These are phyloP conservation scores for Diplodia intermedia DNA, from an alignment of 2,329 filamentous ascomycete genomes.

Conservation along the genomic window DNA sequence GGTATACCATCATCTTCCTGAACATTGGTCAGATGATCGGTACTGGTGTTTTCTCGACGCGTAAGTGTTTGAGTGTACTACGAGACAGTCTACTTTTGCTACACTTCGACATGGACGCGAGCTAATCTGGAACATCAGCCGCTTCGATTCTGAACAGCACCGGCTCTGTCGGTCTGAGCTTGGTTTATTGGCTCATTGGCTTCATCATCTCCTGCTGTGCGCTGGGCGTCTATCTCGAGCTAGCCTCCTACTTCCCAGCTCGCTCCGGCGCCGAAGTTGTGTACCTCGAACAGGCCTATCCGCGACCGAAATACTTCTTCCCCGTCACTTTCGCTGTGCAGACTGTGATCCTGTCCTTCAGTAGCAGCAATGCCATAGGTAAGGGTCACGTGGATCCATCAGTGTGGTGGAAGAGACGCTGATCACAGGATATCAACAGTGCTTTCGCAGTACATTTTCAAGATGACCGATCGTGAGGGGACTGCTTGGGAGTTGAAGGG, in stretches of 20 bases:
- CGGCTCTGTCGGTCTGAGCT: conserved; percentile 66
- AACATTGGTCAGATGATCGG: conserved; percentile 70
- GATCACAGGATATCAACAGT: conserved; percentile 34
- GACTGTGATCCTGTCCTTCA: conserved; percentile 69
- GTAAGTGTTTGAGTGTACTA: conserved; percentile 50
- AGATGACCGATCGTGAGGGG: conserved; percentile 58
- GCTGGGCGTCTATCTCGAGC: conserved; percentile 68
- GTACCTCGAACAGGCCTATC: conserved; percentile 72
- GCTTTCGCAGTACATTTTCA: conserved; percentile 66
- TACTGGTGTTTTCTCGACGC: conserved; percentile 70
- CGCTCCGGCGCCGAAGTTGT: conserved; percentile 71
- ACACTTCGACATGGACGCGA: background rate
- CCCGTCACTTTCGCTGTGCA: conserved; percentile 55
- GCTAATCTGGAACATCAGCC: background rate
- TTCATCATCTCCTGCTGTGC: conserved; percentile 64
- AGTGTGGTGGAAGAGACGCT: background rate
- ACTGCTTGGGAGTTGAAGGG: conserved; percentile 71
- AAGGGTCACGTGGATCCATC: conserved; percentile 30
- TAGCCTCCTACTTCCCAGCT: conserved; percentile 69
- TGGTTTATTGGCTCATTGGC: conserved; percentile 71
- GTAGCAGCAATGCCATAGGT: conserved; percentile 69
- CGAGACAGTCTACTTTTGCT: background rate
- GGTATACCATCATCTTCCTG: conserved; percentile 64
- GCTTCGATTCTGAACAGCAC: conserved; percentile 62
- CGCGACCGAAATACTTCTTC: conserved; percentile 68